Conservation (phyloP, 225 moss, liverwort and hornwort genomes). For the Climacium dendroides region DNA sequence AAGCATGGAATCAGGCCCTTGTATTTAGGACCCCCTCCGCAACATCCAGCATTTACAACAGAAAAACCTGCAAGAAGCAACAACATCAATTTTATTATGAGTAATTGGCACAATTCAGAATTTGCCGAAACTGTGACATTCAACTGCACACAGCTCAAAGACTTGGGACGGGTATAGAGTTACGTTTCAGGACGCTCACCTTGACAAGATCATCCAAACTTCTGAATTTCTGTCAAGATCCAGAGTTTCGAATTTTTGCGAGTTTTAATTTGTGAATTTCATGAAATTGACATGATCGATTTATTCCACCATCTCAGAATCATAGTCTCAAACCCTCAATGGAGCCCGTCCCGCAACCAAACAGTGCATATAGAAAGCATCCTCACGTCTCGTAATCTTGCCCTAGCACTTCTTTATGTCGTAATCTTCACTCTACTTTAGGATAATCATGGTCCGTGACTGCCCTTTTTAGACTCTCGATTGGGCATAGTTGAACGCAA, state of each 20-base stretch:
- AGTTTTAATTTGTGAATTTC: neutral
- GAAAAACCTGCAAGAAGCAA: conserved; percentile 27
- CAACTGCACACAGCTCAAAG: neutral
- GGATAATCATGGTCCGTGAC: too few relatives aligned
- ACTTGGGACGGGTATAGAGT: neutral
- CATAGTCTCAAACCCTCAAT: too few relatives aligned
- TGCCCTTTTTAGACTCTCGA: too few relatives aligned
- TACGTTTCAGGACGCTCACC: neutral
- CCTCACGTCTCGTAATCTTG: too few relatives aligned
- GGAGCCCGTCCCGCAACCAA: neutral
- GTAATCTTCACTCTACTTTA: too few relatives aligned
- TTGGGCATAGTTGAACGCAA: too few relatives aligned
- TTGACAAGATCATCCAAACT: neutral
- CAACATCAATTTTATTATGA: neutral
- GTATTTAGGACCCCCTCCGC: conserved; percentile 39
- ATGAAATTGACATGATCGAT: neutral
- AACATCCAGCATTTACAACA: conserved; percentile 36
- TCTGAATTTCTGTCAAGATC: neutral
- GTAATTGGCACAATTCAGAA: too few relatives aligned
- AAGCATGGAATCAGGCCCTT: conserved; percentile 43
- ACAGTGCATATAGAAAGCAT: neutral
- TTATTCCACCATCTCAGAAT: neutral
- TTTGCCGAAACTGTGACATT: neutral
- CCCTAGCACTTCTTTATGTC: too few relatives aligned
- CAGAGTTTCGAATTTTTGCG: neutral